Evolutionary conservation across 176 grass and related monocot genomes (phyloP), one percentile per base, ranked within the genome.

Genomic region (Carex myosuroides): DNA sequence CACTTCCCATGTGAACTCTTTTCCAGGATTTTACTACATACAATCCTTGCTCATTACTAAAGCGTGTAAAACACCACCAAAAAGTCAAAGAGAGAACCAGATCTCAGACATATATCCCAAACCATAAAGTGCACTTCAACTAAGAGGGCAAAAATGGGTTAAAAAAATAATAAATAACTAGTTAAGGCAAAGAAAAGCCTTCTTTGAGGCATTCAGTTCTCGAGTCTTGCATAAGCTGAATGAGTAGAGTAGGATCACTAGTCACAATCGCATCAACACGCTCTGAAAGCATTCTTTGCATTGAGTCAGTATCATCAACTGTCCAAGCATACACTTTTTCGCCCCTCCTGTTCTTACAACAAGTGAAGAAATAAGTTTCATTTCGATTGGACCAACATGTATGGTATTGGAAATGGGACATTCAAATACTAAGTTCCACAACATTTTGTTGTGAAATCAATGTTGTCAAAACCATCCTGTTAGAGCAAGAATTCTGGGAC

Each of bases 321-420:
- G 96, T 98, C 96, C 96, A 98, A 18, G 91, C 91, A 89, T 90
- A 98, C n/a, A 92, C 86, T 89, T 91, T 95, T 84, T 85, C 88
- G 18, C 76, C 85, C 55, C 81, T 87, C 80, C 96, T 98, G 92
- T 79, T 64, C 21, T 46, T 82, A 89, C 17, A 16, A 24, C 65
- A 81, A 85, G 54, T 32, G 17, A 44, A 44, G 37, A 0, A 10
- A 71, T n/a, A 71, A 46, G 30, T 67, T 37, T 8, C 30, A 52
- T 74, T 48, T 74, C 12, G n/a, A 24, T 26, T 52, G 21, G 46
- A 74, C 53, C 20, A 74, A 50, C 42, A 74, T 52, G 70, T 74
- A 74, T 13, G 6, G 11, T 53, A 74, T 14, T 74, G 70, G n/a
- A 53, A 24, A 52, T 52, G 22, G 44, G 39, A 71, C n/a, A 24